These are phyloP conservation scores for Solanum chmielewskii DNA, from an alignment of 257 asterid genomes.

Conservation along the genomic window DNA sequence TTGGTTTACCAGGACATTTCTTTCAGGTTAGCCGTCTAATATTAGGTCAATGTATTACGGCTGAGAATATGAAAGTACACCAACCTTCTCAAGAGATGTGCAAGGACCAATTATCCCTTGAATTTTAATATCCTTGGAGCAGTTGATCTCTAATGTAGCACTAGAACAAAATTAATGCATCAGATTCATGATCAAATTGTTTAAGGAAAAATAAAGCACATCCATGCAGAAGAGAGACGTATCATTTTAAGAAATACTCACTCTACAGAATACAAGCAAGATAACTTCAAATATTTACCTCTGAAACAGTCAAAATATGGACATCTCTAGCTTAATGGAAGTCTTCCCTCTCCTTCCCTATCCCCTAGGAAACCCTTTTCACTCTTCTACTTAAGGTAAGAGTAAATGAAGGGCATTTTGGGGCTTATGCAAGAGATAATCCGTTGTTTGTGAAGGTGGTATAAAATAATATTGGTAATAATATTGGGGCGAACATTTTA, in stretches of 20 bases:
- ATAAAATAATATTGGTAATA: not conserved
- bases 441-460: not conserved
- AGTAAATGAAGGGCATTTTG: not conserved
- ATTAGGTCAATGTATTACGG: not conserved
- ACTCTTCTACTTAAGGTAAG: not conserved
- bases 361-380: not conserved
- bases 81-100: slow-evolving; percentile 89
- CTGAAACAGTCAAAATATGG: not conserved
- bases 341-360: not conserved
- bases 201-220: not conserved
- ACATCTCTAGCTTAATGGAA: not conserved
- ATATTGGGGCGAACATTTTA: not conserved
- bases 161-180: slow-evolving; percentile 17
- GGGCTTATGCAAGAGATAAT: not conserved
- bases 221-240: not conserved
- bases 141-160: slow-evolving; percentile 84
- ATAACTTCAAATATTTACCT: not conserved
- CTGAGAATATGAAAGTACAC: not conserved
- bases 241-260: not conserved
- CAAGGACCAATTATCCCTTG: slow-evolving; percentile 99
- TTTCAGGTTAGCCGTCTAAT: not conserved
- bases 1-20: not conserved
- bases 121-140: slow-evolving; percentile 93
- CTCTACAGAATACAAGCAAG: not conserved
- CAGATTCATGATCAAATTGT: not conserved